Evolutionary conservation across 179 eudicot species (phyloP).

Genomic region (Patellifolia procumbens): DNA sequence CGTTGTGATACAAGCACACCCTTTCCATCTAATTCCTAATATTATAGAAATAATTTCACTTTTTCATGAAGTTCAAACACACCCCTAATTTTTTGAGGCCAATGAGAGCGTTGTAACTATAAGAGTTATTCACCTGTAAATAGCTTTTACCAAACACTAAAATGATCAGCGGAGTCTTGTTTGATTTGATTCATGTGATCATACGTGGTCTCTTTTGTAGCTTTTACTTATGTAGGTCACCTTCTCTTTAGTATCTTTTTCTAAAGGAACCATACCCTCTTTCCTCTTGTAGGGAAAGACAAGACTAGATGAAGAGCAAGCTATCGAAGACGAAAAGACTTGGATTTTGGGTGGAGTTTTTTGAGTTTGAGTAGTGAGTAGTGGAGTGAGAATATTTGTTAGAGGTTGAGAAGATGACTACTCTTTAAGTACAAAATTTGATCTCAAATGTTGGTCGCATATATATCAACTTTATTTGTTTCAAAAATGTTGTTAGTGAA

Average conservation of each 20-base stretch:
- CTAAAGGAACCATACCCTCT: slow-evolving; percentile 38
- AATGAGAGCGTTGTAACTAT: too few species aligned
- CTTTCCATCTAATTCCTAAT: too few species aligned
- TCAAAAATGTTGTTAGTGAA: neutral
- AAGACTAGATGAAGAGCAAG: slow-evolving; percentile 62
- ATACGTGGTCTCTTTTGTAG: slow-evolving; percentile 15
- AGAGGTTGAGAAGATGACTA: slow-evolving; percentile 6
- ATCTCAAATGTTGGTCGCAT: slow-evolving; percentile 2
- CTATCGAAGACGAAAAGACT: slow-evolving; percentile 38
- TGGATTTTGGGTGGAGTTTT: slow-evolving; percentile 24
- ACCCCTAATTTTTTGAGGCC: too few species aligned
- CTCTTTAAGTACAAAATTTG: neutral
- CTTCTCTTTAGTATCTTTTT: slow-evolving; percentile 18
- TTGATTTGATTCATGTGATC: slow-evolving; percentile 5
- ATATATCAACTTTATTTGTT: slow-evolving; percentile 8
- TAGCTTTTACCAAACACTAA: neutral
- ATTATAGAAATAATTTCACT: too few species aligned
- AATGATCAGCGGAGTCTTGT: neutral
- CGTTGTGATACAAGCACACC: too few species aligned
- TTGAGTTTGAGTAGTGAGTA: slow-evolving; percentile 28
- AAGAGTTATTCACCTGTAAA: neutral
- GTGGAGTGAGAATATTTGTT: slow-evolving; percentile 6
- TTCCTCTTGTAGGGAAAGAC: slow-evolving; percentile 63
- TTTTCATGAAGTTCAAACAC: too few species aligned
- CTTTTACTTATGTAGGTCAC: slow-evolving; percentile 22